Base-by-base conservation (phyloP, 2,329 filamentous ascomycete species). In the Calonectria ilicicola region DNA sequence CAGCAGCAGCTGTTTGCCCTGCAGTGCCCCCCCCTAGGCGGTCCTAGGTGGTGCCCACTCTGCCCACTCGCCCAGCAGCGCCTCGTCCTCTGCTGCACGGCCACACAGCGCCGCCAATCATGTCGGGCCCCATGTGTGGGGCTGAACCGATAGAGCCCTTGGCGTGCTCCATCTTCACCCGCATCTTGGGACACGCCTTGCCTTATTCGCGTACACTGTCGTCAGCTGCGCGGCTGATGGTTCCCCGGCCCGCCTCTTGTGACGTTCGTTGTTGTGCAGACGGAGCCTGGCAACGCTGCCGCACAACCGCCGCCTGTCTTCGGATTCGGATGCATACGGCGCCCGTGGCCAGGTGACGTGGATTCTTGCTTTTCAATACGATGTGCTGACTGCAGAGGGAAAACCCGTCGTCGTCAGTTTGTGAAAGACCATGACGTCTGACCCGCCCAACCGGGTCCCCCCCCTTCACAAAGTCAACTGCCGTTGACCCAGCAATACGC, bases 201-300 rank as follows among this genome's bases (percentile, higher is more conserved):
- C 21, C 35, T 38, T 26, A 49, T 51, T 66, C 64, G 64, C 35
- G 58, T 29, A 12, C 58, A 29, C 40, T 63, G 64, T 66, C 64
- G 64, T 66, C 64, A 66, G 64, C 47, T 56, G 58, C 58, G 58
- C 65, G 53, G 66, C 56, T 68, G 66, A 44, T 12, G 66, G 56
- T 29, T 58, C 23, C 35, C 38, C 46, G 27, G 66, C 21, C 51
- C 49, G 32, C 19, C 44, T 21, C 15, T 47, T 44, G 66, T 63
- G 56, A 53, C 56, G 56, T 21, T 62, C 15, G 29, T 62, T 56
- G 29, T 9, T 58, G 26, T 51, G 65, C 40, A 44, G 21, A 49
- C 46, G 21, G 38, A 29, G 58, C 58, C 40, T 38, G 26, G 58
- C 58, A 63, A 63, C 58, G 35, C 58, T 44, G 23, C 35, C n/a